Percentiles rank a stretch among this genome's conserved stretches.
phyloP scores from a whole-genome alignment of 140 eudicot species.

The Ambrosia hybrid region DNA sequence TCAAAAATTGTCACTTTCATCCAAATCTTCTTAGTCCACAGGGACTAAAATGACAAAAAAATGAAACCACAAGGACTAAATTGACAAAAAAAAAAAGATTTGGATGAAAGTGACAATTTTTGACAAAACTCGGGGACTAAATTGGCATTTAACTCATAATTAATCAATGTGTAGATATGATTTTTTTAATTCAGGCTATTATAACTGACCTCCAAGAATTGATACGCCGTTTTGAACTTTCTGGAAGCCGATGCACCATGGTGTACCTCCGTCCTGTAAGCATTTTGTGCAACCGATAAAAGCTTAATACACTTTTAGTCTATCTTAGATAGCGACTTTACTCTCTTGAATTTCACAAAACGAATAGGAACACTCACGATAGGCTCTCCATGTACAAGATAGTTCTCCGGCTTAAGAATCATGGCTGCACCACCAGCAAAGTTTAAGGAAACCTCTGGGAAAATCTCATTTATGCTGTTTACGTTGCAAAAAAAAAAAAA shows the following conservation, averaged over 20 bases:
- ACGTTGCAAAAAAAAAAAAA: background rate
- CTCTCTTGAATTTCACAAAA: background rate
- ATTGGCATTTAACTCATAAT: background rate
- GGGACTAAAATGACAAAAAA: too few species aligned
- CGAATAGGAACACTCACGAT: slow-evolving; percentile 43
- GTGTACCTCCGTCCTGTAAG: slow-evolving; percentile 78
- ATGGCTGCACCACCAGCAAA: slow-evolving; percentile 81
- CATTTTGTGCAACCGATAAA: slow-evolving; percentile 6
- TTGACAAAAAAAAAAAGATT: too few species aligned
- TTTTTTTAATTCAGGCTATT: slow-evolving; percentile 1
- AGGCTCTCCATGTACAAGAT: slow-evolving; percentile 57
- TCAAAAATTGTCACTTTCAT: too few species aligned
- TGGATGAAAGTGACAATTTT: too few species aligned
- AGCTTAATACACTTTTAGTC: background rate
- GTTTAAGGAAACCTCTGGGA: slow-evolving; percentile 68
- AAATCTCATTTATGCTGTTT: slow-evolving; percentile 55
- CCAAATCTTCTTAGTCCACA: too few species aligned
- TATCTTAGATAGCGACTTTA: too few species aligned
- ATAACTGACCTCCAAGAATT: slow-evolving; percentile 88
- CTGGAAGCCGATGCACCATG: slow-evolving; percentile 96
- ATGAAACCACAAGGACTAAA: too few species aligned
- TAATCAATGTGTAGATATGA: background rate
- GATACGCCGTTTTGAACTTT: slow-evolving; percentile 68
- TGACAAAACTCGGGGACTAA: too few species aligned
- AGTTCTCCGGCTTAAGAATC: slow-evolving; percentile 67